These are phyloP conservation scores for Penicillium arizonense DNA, from an alignment of 495 filamentous ascomycete species.

Conservation along the genomic window DNA sequence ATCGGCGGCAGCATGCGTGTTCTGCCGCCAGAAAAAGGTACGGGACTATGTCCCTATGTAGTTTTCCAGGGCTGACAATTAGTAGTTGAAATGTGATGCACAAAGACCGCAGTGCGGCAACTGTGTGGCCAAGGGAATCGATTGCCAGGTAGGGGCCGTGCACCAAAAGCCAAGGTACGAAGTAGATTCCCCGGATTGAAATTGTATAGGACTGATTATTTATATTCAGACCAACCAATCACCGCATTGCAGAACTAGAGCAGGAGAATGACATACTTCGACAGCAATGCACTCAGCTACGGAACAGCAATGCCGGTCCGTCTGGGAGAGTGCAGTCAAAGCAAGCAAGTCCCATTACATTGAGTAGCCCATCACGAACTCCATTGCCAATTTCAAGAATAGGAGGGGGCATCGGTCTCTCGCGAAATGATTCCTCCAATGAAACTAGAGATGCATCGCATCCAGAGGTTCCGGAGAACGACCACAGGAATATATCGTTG, in stretches of 20 bases:
- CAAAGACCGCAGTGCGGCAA: constrained; percentile 25
- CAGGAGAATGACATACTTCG: constrained; percentile 27
- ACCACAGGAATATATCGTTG: constrained; percentile 17
- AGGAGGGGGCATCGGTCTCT: constrained; percentile 2
- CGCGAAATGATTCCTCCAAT: constrained; percentile 9
- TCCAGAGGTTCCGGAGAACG: constrained; percentile 23
- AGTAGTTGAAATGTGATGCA: constrained; percentile 31
- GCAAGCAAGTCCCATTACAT: constrained; percentile 2
- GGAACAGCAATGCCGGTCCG: not conserved
- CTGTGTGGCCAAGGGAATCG: constrained; percentile 22
- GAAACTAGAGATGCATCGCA: constrained; percentile 15
- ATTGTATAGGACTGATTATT: not conserved
- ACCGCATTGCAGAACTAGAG: constrained; percentile 25
- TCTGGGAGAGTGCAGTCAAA: not conserved
- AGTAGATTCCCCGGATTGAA: not conserved
- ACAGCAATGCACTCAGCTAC: constrained; percentile 9
- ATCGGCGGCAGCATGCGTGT: constrained; percentile 26
- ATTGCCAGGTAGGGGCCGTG: constrained; percentile 15
- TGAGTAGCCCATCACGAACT: constrained; percentile 6
- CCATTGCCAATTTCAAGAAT: constrained; percentile 1
- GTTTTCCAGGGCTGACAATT: not conserved
- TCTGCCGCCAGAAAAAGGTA: constrained; percentile 32
- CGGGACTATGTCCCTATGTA: not conserved
- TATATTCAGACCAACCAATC: constrained; percentile 24
- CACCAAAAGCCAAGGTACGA: constrained; percentile 24